Evolutionary conservation across 2,329 filamentous ascomycete species (phyloP), one percentile per base, ranked within the genome.

Genomic region (Colletotrichum aenigma): DNA sequence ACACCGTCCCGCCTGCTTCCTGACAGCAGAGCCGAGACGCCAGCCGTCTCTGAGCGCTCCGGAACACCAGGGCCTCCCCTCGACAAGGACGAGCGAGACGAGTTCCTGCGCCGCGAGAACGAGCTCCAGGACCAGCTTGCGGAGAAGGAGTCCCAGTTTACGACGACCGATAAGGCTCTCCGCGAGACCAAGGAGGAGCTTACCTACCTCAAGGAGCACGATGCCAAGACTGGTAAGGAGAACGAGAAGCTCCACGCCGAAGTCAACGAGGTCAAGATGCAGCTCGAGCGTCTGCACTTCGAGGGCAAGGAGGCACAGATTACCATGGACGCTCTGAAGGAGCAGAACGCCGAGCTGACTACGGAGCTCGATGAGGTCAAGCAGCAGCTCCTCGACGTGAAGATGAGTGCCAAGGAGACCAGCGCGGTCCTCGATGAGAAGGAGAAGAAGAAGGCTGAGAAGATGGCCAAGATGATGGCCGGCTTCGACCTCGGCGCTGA

Each of bases 381-480:
- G 87, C 96, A 98, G 84, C 96, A 98, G 82, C 92, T 99, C 68
- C 90, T 98, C 21, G 96, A 98, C 84, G 96, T 97, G 62, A 96
- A 96, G 88, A 98, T 98, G 94, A 97, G 93, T 79, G 96, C 96
- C 73, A 98, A 97, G 87, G 97, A 98, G 86, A 96, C 94, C 2
- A 96, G 92, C 60, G 96, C 96, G 10, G 94, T 95, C 18, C 88
- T 97, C 24, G 96, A 98, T 80, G 97, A 98, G 86, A 99, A 99
- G 89, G 97, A 98, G 86, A 96, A 96, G 89, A 96, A 96, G 88
- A 99, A 99, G 90, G 95, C 96, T 1, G 97, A 99, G 87, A 97
- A 97, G 86, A 99, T 99, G 97, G 97, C 97, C 58, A 95, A 98
- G 90, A 99, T 99, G 97, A 98, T 99, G 96, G 97, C 97, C 75